These are phyloP conservation scores for Colletotrichum echinochloae DNA, from an alignment of 2,329 filamentous ascomycete genomes.

Conservation along the genomic window DNA sequence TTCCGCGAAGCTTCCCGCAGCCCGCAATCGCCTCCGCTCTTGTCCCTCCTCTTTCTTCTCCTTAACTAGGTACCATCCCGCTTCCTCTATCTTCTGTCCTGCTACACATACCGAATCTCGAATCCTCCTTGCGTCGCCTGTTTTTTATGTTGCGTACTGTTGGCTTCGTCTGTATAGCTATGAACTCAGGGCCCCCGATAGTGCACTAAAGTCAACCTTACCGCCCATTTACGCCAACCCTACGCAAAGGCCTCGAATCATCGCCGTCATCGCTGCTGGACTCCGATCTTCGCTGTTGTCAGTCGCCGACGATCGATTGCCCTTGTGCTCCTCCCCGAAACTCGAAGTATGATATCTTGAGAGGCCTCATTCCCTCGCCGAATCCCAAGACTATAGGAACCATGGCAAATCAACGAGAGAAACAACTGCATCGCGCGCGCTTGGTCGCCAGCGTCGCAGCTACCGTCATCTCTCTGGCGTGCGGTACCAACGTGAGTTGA, in stretches of 20 bases:
- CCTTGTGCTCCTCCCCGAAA: not conserved
- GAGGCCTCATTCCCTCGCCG: not conserved
- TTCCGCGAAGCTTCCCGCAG: conserved; percentile 11
- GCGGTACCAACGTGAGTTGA: conserved; percentile 85
- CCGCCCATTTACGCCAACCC: not conserved
- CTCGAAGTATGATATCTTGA: conserved; percentile 32
- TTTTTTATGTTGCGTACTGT: conserved; percentile 18
- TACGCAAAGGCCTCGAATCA: not conserved
- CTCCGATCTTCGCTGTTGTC: conserved; percentile 7
- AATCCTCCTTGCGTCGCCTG: not conserved
- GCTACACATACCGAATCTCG: not conserved
- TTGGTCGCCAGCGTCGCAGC: conserved; percentile 87
- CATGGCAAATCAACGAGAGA: conserved; percentile 51
- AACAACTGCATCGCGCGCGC: conserved; percentile 71
- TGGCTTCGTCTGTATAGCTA: conserved; percentile 23
- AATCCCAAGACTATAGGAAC: conserved; percentile 4
- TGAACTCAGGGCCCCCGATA: conserved; percentile 32
- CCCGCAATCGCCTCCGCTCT: not conserved
- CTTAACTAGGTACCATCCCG: not conserved
- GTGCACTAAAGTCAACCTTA: conserved; percentile 24
- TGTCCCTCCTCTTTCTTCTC: not conserved
- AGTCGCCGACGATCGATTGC: not conserved
- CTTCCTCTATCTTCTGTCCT: not conserved
- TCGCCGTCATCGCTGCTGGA: conserved; percentile 20
- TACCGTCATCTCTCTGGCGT: conserved; percentile 86